phyloP scores from a whole-genome alignment of 768 basidiomycete species.

The Hygrocybe coccinea region DNA sequence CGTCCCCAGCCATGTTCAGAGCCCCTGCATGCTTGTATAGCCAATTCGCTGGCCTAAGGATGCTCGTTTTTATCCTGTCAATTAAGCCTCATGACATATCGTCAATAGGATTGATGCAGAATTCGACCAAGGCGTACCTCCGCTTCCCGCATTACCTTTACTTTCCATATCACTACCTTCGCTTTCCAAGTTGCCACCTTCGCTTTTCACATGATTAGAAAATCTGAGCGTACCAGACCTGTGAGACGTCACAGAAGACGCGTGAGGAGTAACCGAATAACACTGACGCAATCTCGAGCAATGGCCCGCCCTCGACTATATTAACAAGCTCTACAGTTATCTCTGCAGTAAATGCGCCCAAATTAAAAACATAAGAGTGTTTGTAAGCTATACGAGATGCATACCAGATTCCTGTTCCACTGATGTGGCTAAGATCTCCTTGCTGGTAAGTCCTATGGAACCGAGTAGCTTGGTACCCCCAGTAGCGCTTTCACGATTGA shows the following conservation, averaged over 20 bases:
- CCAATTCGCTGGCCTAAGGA: background rate
- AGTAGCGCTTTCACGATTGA: background rate
- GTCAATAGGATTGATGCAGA: background rate
- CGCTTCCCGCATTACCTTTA: background rate
- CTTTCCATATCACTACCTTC: background rate
- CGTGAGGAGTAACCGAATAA: too few relatives aligned
- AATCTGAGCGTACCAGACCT: background rate
- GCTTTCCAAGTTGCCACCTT: background rate
- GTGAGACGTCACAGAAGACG: background rate
- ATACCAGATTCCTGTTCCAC: background rate
- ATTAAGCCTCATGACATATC: background rate
- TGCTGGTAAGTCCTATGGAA: background rate
- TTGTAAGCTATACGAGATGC: background rate
- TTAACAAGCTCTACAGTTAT: too few relatives aligned
- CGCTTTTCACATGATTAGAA: too few relatives aligned
- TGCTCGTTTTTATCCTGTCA: background rate
- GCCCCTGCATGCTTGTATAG: background rate
- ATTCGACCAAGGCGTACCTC: background rate
- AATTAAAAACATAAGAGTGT: background rate
- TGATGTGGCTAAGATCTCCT: background rate
- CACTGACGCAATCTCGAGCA: background rate
- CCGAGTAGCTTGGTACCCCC: background rate
- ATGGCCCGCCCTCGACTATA: background rate
- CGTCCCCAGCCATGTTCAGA: background rate
- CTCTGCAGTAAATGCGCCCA: too few relatives aligned